Percentiles rank a stretch among this genome's conserved stretches.
Evolutionary conservation across 331 rosid genomes (phyloP).

Genomic region (Erythrophleum ivorense): DNA sequence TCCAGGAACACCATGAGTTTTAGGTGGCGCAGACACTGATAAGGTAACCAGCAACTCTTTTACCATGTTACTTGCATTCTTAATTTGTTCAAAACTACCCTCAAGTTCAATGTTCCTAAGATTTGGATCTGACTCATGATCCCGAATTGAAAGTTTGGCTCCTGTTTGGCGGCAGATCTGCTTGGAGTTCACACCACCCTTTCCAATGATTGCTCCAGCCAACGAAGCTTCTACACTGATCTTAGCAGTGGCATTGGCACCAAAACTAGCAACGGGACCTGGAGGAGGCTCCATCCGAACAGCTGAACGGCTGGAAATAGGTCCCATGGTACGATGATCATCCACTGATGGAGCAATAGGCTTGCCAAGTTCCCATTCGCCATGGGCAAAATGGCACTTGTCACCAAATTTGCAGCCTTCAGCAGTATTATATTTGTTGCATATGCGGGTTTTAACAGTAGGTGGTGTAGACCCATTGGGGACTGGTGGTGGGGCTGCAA

Average conservation of each 20-base stretch:
- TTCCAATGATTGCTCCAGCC: constrained; percentile 80
- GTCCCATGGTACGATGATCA: constrained; percentile 52
- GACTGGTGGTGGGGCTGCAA: constrained; percentile 43
- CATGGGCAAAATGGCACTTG: constrained; percentile 74
- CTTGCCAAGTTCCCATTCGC: constrained; percentile 76
- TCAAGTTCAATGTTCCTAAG: constrained; percentile 75
- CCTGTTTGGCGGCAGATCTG: constrained; percentile 81
- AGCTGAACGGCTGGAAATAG: constrained; percentile 44
- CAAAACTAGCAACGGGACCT: constrained; percentile 62
- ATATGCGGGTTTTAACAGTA: constrained; percentile 59
- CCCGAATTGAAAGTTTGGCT: constrained; percentile 73
- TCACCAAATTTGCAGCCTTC: constrained; percentile 84
- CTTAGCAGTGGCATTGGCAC: constrained; percentile 75
- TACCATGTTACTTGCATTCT: constrained; percentile 69
- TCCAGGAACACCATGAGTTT: constrained; percentile 47
- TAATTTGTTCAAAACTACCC: constrained; percentile 73
- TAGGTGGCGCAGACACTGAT: constrained; percentile 49
- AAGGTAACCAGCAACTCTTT: constrained; percentile 55
- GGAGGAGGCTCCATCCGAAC: constrained; percentile 54
- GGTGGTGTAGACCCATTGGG: constrained; percentile 53
- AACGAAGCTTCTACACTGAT: constrained; percentile 80
- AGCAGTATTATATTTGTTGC: constrained; percentile 60
- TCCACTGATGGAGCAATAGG: constrained; percentile 48
- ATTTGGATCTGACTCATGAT: constrained; percentile 67
- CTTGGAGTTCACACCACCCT: constrained; percentile 80